Evolutionary conservation across 768 basidiomycete genomes (phyloP), one percentile per base, ranked within the genome.

Genomic region (Macrolepiota fuliginosa): DNA sequence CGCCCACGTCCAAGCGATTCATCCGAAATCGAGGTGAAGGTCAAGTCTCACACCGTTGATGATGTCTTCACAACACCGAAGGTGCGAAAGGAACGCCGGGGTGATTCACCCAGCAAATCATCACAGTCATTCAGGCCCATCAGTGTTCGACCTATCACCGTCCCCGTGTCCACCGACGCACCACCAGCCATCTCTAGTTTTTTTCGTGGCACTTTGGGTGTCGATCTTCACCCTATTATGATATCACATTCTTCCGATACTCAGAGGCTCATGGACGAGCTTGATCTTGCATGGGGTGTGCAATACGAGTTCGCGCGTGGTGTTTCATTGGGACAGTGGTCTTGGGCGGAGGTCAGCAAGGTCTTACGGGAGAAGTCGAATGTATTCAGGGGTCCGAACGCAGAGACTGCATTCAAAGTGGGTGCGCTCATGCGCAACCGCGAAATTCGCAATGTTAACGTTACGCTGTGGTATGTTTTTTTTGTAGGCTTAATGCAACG

Each of bases 241-340:
- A 77, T 83, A 35, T 74, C 75, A 0, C 77, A 83, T 47, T 68
- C 74, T 56, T 17, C 29, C 2, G 62, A 70, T 4, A 65, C 74
- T 3, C 80, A 83, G 51, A 49, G 37, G 9, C 5, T 75, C 0
- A 63, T 83, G 50, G 81, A 83, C 45, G 37, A 55, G 0, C 62
- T 70, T 9, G 37, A 69, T n/a, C 74, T 83, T 32, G 65, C 74
- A 15, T 82, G 81, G 77, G 82, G 81, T 0, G 76, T 75, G 0
- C 81, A 82, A 45, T 83, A 73, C 52, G 79, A 82, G 59, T 64
- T 82, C 19, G 78, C 79, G 13, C 73, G 80, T 3, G 82, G 83
- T 1, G 71, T 81, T 5, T 70, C 71, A 2, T 59, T 62, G 4
- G 70, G 70, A 1, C 35, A 57, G 0, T 84, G 83, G 83, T 69